Evolutionary conservation across 371 early-diverging fungal genomes (phyloP).

Genomic region (Blyttiomyces sp.): DNA sequence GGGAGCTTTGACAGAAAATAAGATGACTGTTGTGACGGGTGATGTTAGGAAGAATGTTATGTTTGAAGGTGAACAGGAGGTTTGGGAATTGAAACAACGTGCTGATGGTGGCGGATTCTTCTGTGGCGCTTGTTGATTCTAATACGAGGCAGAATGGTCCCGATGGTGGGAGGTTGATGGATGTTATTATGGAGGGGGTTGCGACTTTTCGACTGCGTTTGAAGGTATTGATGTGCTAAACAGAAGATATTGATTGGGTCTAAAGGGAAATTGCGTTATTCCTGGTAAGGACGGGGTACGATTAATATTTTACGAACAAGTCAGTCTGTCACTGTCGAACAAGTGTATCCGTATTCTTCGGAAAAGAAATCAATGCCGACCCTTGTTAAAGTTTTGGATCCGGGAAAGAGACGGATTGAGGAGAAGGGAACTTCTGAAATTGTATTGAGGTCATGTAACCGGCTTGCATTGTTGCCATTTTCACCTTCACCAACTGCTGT

Average conservation of each 20-base stretch:
- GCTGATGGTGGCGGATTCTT: not conserved
- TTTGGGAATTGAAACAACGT: conserved; percentile 4
- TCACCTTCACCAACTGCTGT: conserved; percentile 10
- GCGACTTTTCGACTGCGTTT: conserved; percentile 83
- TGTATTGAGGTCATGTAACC: conserved; percentile 44
- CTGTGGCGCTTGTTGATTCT: not conserved
- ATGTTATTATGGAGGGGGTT: not conserved
- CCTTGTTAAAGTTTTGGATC: conserved; percentile 27
- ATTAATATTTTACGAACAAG: conserved; percentile 42
- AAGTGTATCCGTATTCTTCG: conserved; percentile 77
- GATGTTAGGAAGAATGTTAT: conserved; percentile 17
- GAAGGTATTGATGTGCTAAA: conserved; percentile 64
- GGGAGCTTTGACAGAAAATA: conserved; percentile 89
- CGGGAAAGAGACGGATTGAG: conserved; percentile 45
- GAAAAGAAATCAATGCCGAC: conserved; percentile 85
- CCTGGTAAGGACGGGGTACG: conserved; percentile 56
- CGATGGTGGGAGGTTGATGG: not conserved
- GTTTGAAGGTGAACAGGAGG: conserved; percentile 19
- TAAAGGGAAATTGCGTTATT: conserved; percentile 84
- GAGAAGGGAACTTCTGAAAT: conserved; percentile 86
- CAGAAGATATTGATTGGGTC: conserved; percentile 71
- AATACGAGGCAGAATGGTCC: not conserved
- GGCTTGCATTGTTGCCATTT: conserved; percentile 12
- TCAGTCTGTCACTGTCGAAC: conserved; percentile 43
- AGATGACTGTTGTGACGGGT: conserved; percentile 68